Evolutionary conservation across 164 flowering plant genomes (phyloP).

Genomic region (Amborella trichopoda): DNA sequence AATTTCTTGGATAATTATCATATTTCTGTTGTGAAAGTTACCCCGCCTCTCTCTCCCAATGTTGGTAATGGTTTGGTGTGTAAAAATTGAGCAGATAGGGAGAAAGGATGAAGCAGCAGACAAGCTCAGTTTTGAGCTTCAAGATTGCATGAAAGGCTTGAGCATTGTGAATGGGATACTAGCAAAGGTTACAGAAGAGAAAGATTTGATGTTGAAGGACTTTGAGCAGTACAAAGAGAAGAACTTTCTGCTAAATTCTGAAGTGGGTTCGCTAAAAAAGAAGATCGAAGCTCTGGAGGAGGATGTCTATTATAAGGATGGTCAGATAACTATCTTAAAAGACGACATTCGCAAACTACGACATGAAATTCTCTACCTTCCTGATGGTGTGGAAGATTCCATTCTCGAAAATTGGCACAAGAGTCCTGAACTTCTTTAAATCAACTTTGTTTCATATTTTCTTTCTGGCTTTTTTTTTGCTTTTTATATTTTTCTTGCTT

Average conservation of each 20-base stretch:
- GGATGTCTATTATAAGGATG: conserved; percentile 79
- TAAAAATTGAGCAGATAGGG: conserved; percentile 59
- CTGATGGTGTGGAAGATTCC: too few relatives aligned
- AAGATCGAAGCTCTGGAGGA: conserved; percentile 74
- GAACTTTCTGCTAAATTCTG: conserved; percentile 66
- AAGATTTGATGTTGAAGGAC: conserved; percentile 81
- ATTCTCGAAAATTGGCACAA: too few relatives aligned
- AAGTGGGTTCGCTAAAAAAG: conserved; percentile 48
- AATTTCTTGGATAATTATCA: too few relatives aligned
- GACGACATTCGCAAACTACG: conserved; percentile 43
- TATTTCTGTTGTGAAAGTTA: too few relatives aligned
- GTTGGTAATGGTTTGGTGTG: too few relatives aligned
- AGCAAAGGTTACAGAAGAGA: conserved; percentile 60
- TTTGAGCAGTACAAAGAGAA: conserved; percentile 70
- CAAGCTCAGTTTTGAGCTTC: conserved; percentile 38
- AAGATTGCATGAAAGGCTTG: conserved; percentile 53
- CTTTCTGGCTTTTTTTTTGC: too few relatives aligned
- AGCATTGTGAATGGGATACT: conserved; percentile 31
- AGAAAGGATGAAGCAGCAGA: conserved; percentile 64
- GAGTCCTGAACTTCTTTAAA: too few relatives aligned
- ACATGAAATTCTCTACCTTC: conserved; percentile 50
- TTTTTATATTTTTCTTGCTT: too few relatives aligned
- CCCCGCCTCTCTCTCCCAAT: too few relatives aligned
- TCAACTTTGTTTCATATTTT: too few relatives aligned
- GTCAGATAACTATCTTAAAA: conserved; percentile 74